Percentiles rank a stretch among this genome's conserved stretches.
phyloP scores from a whole-genome alignment of 2,329 filamentous ascomycete genomes.

The Stachybotrys echinatus region DNA sequence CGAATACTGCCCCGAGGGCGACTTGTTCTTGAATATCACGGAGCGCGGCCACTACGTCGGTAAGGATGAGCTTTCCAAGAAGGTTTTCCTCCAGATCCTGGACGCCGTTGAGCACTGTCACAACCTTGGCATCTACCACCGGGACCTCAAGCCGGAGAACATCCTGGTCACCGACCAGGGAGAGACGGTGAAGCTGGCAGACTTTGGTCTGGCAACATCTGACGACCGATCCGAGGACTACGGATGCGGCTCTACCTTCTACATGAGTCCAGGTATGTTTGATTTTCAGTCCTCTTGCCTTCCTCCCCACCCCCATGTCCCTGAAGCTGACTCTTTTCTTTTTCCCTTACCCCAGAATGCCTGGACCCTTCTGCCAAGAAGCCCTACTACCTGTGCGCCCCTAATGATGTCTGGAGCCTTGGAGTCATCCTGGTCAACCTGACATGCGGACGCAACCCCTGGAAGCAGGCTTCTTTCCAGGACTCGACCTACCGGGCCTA shows the following conservation, averaged over 20 bases:
- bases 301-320: constrained; percentile 5
- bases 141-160: constrained; percentile 97
- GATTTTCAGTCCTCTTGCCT: constrained; percentile 6
- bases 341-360: constrained; percentile 62
- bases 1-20: constrained; percentile 95
- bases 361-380: constrained; percentile 69
- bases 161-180: constrained; percentile 87
- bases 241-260: constrained; percentile 96
- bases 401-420: constrained; percentile 98
- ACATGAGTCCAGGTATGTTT: constrained; percentile 94
- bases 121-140: constrained; percentile 87
- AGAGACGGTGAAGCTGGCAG: constrained; percentile 87
- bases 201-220: constrained; percentile 91
- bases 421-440: constrained; percentile 97
- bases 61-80: constrained; percentile 82
- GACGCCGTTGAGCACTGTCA: constrained; percentile 97
- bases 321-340: constrained; percentile 18
- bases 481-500: constrained; percentile 95
- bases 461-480: constrained; percentile 91
- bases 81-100: constrained; percentile 89
- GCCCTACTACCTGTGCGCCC: constrained; percentile 81
- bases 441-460: constrained; percentile 95
- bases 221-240: constrained; percentile 86
- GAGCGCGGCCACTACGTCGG: constrained; percentile 89
- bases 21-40: constrained; percentile 96